Evolutionary conservation across 2,329 filamentous ascomycete species (phyloP).

Genomic region (Helotiales sp.): DNA sequence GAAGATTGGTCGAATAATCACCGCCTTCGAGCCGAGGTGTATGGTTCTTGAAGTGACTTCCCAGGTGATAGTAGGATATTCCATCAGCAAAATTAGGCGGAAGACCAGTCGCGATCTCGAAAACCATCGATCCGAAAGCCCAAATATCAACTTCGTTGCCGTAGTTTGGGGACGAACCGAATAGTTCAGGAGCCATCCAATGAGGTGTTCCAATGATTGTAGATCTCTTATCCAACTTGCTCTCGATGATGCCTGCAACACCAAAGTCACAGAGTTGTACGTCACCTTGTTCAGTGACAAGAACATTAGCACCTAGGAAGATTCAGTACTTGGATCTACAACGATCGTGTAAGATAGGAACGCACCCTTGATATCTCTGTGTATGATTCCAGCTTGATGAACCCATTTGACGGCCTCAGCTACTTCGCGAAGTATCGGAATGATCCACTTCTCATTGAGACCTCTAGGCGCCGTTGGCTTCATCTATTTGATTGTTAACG

Average conservation of each 20-base stretch:
- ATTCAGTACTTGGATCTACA: too few species aligned
- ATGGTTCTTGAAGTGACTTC: slow-evolving; percentile 62
- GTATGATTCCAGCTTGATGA: slow-evolving; percentile 70
- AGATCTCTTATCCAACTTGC: slow-evolving; percentile 74
- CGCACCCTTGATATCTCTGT: slow-evolving; percentile 67
- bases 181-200: slow-evolving; percentile 86
- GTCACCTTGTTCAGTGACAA: slow-evolving; percentile 75
- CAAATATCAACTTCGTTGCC: slow-evolving; percentile 80
- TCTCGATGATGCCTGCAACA: slow-evolving; percentile 78
- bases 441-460: slow-evolving; percentile 71
- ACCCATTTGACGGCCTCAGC: slow-evolving; percentile 71
- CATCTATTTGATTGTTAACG: slow-evolving; percentile 50
- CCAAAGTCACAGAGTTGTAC: slow-evolving; percentile 88
- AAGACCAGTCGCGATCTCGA: slow-evolving; percentile 78
- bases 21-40: slow-evolving; percentile 73
- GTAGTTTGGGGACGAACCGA: slow-evolving; percentile 63
- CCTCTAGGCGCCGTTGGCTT: slow-evolving; percentile 68
- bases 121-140: slow-evolving; percentile 82
- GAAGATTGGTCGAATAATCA: slow-evolving; percentile 70
- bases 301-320: slow-evolving; percentile 76
- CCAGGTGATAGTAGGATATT: slow-evolving; percentile 52
- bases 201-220: slow-evolving; percentile 84
- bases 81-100: slow-evolving; percentile 70
- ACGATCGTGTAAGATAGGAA: neutral
- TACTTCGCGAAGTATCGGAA: slow-evolving; percentile 69